Base-by-base conservation (phyloP, 139 green algal species). In the Coelastrella sp. region DNA sequence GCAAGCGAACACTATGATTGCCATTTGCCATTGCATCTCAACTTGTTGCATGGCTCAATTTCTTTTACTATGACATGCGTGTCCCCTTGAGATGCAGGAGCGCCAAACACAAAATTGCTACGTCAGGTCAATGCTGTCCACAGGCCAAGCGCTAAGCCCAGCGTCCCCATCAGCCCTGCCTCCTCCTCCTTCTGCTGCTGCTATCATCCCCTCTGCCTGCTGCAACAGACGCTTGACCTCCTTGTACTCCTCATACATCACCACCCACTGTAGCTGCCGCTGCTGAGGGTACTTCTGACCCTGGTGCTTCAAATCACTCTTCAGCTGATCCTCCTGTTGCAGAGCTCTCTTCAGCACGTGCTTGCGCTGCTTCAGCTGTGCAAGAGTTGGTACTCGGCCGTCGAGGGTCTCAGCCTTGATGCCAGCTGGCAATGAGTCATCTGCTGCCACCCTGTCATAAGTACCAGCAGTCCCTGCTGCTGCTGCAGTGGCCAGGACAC, bases 171-270 rank as follows among this genome's bases (percentile, higher is more conserved):
- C 35, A 49, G 35, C 35, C 35, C 83, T 49, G 25, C 49, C 9
- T 17, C 35, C 12, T 1, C 76, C 57, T 84, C 4, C 82, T 87
- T 63, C 82, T 88, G 19, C 85, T 82, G 70, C 70, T 79, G 70
- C 70, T 49, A 6, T 27, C 12, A 24, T 27, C 6, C 82, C 35
- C 17, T 81, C 56, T 24, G 27, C 59, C 78, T 25, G 8, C 78
- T 17, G 24, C 65, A 91, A 65, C 12, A 74, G 25, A 8, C 22
- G 25, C 63, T 91, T 91, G 27, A 91, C 70, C 87, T 91, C 78
- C 61, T 78, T 78, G 78, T 91, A 91, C 87, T 91, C 87, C 10
- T 58, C 24, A 88, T 88, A 88, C 84, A 88, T 88, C 11, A 14
- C 35, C 20, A 8, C 11, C 84, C 84, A 88, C 66, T 83, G 85